Conservation (phyloP, 2,329 filamentous ascomycete genomes). For the Fusarium nygamai region DNA sequence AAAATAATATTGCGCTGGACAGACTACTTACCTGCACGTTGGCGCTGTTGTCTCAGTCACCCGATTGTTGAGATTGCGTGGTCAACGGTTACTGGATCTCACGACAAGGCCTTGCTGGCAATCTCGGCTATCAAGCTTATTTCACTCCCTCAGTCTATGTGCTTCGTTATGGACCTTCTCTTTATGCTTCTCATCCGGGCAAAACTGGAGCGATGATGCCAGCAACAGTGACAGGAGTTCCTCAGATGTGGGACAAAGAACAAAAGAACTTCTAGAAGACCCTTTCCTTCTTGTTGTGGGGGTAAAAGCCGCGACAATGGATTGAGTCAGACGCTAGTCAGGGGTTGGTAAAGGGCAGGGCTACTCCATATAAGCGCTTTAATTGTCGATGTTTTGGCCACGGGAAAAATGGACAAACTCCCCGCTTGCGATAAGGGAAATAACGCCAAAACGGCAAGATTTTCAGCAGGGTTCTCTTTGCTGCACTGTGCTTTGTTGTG, state of each 20-base stretch:
- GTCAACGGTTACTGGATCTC: conserved; percentile 2
- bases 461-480: conserved; percentile 18
- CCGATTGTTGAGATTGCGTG: conserved; percentile 14
- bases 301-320: conserved; percentile 6
- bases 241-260: conserved; percentile 12
- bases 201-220: conserved; percentile 22
- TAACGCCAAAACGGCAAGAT: conserved; percentile 22
- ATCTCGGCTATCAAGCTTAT: conserved; percentile 9
- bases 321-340: conserved; percentile 32
- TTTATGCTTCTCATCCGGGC: conserved; percentile 24
- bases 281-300: conserved; percentile 19
- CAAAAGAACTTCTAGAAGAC: conserved; percentile 35
- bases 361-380: conserved; percentile 9
- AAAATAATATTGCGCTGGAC: neutral
- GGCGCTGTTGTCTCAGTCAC: conserved; percentile 16
- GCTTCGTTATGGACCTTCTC: conserved; percentile 13
- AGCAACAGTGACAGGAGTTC: conserved; percentile 10
- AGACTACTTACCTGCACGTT: neutral
- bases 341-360: conserved; percentile 13
- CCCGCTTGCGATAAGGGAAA: conserved; percentile 29
- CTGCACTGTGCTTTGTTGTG: conserved; percentile 21
- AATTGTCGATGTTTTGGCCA: conserved; percentile 20
- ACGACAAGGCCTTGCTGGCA: neutral
- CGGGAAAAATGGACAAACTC: conserved; percentile 17
- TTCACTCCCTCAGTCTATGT: neutral